A percentile compares a stretch with the other conserved stretches of the same genome.
Conservation (phyloP, 768 basidiomycete species). For the Naganishia vishniacii region DNA sequence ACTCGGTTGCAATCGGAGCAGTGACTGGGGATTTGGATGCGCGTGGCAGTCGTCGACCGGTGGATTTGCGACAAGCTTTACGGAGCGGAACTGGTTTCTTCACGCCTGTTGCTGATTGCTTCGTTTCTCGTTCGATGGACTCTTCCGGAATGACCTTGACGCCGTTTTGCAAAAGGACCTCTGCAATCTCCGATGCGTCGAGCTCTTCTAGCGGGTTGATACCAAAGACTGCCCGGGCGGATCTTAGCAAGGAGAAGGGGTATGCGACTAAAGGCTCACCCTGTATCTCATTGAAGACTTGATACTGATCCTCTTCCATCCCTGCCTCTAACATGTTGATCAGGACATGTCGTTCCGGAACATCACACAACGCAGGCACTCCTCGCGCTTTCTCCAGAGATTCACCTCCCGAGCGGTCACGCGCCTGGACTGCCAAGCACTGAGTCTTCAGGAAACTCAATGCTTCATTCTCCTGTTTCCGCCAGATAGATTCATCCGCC, state of each 20-base stretch:
- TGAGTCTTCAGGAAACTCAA: neutral
- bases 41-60: neutral
- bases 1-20: neutral
- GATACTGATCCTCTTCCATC: neutral
- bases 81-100: neutral
- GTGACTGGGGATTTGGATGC: neutral
- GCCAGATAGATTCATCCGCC: slow-evolving; percentile 6
- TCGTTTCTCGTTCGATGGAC: too few species aligned
- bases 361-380: too few species aligned
- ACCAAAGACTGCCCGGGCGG: neutral
- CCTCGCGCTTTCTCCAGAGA: too few species aligned
- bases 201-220: slow-evolving; percentile 16
- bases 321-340: neutral
- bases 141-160: slow-evolving; percentile 4
- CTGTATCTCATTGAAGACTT: neutral
- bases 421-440: too few species aligned
- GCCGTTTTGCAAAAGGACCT: neutral
- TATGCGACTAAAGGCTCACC: neutral
- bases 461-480: slow-evolving; percentile 12
- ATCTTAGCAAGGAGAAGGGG: too few species aligned
- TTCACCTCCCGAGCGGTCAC: too few species aligned
- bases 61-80: slow-evolving; percentile 12
- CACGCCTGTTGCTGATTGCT: neutral
- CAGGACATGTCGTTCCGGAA: slow-evolving; percentile 12
- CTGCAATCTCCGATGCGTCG: neutral